Evolutionary conservation across 164 flowering plant genomes (phyloP), one percentile per base, ranked within the genome.

Genomic region (Magnolia officinalis): DNA sequence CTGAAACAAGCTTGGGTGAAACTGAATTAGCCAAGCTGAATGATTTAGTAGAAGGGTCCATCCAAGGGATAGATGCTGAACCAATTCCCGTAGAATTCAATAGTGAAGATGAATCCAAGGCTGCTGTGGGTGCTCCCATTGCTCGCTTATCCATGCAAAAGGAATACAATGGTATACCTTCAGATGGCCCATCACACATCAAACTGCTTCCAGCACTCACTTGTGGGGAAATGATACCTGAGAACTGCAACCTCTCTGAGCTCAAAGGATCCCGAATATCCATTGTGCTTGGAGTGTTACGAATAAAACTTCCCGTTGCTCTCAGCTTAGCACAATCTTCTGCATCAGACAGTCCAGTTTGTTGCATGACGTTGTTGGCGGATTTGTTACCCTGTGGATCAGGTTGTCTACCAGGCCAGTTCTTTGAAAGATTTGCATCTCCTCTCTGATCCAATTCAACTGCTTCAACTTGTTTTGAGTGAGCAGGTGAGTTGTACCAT

Each of bases 161-260:
- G 69, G 97, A 91, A 80, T 96, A 96, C 79, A 96, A 79, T 76
- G 98, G 99, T 79, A 96, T 93, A 74, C 97, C 95, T 83, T 90
- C 96, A 11, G 98, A 82, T 58, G 98, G 74, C 72, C 88, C 90
- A 80, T 96, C 97, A 75, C 82, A 82, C 68, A 84, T 79, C 37
- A 90, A 85, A 81, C 97, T 91, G 78, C 82, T 90, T 75, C 84
- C 78, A 65, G 87, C 88, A 81, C 86, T 84, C 77, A 89, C 70
- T 37, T 91, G 94, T 65, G 96, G 94, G 73, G 95, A 83, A 76
- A 88, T 89, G 67, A 93, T 85, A 49, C 98, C 97, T 45, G 99
- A 93, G 75, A 91, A 86, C 77, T 92, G 98, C 76, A 95, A 81
- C 82, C 88, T 96, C 37, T 96, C 98, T 61, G 92, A 83, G 78